phyloP scores from a whole-genome alignment of 2,329 filamentous ascomycete genomes.

The Claviceps pazoutovae region DNA sequence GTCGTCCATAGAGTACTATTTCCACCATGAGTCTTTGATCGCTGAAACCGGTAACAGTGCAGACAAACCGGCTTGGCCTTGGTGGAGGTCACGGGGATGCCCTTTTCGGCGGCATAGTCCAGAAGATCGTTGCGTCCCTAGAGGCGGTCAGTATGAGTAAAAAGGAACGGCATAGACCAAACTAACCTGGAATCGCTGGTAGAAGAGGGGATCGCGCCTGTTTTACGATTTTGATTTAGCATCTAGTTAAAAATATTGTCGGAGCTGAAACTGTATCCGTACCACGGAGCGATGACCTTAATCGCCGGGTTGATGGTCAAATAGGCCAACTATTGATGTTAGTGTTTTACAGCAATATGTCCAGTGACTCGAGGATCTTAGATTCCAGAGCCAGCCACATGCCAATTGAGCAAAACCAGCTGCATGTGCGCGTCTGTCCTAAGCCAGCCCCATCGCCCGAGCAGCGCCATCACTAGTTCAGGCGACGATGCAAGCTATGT shows the following conservation, averaged over 20 bases:
- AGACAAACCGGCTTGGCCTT: conserved; percentile 1
- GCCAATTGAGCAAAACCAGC: background rate
- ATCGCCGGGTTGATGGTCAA: conserved; percentile 1
- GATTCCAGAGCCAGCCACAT: background rate
- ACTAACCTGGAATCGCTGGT: background rate
- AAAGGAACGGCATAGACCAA: background rate
- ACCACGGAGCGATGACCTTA: conserved; percentile 3
- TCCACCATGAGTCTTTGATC: background rate
- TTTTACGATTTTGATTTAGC: background rate
- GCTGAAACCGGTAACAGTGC: background rate
- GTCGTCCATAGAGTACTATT: conserved; percentile 3
- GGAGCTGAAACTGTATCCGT: background rate
- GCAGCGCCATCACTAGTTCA: background rate
- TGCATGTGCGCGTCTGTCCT: background rate
- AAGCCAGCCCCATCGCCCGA: background rate
- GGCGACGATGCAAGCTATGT: background rate
- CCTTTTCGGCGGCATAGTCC: conserved; percentile 1
- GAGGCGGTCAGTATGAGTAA: background rate
- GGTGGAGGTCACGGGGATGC: conserved; percentile 4
- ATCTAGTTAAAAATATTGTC: background rate
- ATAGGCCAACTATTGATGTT: background rate
- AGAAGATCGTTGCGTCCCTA: conserved; percentile 2
- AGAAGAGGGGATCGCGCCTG: conserved; percentile 2
- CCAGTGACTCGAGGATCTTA: background rate
- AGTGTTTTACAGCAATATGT: background rate